Percentiles rank a stretch among this genome's conserved stretches.
Conservation (phyloP, 2,329 filamentous ascomycete genomes). For the Phialophora tarda region DNA sequence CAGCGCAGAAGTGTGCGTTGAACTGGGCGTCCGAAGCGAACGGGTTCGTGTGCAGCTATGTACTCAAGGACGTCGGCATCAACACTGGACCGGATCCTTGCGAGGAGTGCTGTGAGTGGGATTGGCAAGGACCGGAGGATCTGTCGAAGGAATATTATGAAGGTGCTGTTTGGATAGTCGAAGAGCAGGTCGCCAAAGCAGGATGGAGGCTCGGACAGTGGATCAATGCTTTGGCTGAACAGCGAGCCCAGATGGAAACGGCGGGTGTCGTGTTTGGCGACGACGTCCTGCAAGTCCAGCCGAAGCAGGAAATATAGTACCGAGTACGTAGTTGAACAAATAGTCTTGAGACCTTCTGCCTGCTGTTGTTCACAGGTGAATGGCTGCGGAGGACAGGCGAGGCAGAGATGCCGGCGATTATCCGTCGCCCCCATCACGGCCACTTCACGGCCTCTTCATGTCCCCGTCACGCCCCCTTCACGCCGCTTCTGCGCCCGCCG, state of each 20-base stretch:
- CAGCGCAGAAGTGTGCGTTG: conserved; percentile 24
- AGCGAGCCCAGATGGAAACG: conserved; percentile 12
- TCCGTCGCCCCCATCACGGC: neutral
- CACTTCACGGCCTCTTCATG: no score
- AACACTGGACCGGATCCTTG: conserved; percentile 10
- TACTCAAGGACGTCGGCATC: conserved; percentile 26
- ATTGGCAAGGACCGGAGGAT: conserved; percentile 16
- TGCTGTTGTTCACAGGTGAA: no score
- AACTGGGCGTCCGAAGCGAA: conserved; percentile 30
- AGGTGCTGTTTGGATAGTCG: conserved; percentile 13
- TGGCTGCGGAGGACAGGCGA: neutral
- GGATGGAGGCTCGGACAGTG: conserved; percentile 20
- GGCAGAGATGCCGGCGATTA: neutral
- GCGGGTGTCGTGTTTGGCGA: neutral
- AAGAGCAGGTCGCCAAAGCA: conserved; percentile 17
- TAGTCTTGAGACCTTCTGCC: neutral
- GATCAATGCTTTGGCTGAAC: conserved; percentile 15
- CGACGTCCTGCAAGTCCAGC: neutral
- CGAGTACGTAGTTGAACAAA: neutral
- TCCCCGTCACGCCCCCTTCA: neutral
- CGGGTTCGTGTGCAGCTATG: conserved; percentile 25
- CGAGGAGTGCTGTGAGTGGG: conserved; percentile 15
- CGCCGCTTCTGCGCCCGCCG: no score
- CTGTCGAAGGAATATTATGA: conserved; percentile 14
- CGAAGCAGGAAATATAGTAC: neutral